These are phyloP conservation scores for Mortierella sp. DNA, from an alignment of 371 early-diverging fungal species.

Conservation along the genomic window DNA sequence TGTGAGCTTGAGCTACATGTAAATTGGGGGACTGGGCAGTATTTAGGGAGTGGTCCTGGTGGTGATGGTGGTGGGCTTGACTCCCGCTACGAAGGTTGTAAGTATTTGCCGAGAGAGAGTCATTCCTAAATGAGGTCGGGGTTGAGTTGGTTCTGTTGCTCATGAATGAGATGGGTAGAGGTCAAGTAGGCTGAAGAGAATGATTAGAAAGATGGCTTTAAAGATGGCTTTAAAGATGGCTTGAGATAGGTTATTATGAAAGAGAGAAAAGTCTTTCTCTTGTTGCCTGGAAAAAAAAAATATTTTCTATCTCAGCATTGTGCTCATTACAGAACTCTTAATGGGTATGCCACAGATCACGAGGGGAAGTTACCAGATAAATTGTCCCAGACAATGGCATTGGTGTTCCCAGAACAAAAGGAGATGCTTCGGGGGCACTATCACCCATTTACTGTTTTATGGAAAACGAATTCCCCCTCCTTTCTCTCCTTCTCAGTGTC, in stretches of 20 bases:
- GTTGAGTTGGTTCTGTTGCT: slow-evolving; percentile 26
- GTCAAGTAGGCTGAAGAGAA: neutral
- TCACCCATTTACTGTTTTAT: no score
- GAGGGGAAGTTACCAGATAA: neutral
- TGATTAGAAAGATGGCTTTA: neutral
- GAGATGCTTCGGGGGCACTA: no score
- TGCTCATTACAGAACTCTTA: neutral
- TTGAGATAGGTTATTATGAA: neutral
- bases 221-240: neutral
- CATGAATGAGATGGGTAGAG: slow-evolving; percentile 12
- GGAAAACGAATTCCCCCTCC: no score
- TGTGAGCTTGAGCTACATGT: neutral
- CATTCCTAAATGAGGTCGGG: slow-evolving; percentile 26
- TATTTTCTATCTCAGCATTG: neutral
- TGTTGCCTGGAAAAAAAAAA: neutral
- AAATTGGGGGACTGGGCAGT: slow-evolving; percentile 1
- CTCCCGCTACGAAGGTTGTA: slow-evolving; percentile 7
- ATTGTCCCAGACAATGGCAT: no score
- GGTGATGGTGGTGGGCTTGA: slow-evolving; percentile 10
- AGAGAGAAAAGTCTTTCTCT: neutral
- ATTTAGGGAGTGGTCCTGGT: slow-evolving; percentile 4
- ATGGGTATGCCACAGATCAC: neutral
- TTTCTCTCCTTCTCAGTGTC: no score
- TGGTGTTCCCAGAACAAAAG: no score
- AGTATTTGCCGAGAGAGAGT: slow-evolving; percentile 24